Evolutionary conservation across 768 basidiomycete genomes (phyloP).

Genomic region (Calocera cornea): DNA sequence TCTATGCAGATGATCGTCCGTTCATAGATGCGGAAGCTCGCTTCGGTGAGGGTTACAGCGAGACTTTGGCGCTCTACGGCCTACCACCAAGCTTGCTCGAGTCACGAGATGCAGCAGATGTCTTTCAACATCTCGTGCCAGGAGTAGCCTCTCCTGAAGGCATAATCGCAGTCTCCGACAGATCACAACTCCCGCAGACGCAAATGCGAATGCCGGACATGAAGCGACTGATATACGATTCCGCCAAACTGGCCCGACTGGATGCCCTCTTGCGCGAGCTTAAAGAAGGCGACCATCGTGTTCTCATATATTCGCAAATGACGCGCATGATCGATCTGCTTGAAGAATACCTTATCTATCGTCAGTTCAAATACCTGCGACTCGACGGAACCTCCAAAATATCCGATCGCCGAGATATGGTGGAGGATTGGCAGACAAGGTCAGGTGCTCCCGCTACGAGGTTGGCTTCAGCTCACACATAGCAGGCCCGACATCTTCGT

Average conservation of each 20-base stretch:
- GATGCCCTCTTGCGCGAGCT: constrained; percentile 83
- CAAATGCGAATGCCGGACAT: constrained; percentile 89
- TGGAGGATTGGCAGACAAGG: constrained; percentile 98
- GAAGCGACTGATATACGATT: constrained; percentile 89
- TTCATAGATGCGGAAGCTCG: constrained; percentile 60
- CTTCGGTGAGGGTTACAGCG: constrained; percentile 52
- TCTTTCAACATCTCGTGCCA: constrained; percentile 40
- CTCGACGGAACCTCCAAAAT: constrained; percentile 89
- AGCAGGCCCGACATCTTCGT: constrained; percentile 76
- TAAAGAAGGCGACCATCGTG: constrained; percentile 84
- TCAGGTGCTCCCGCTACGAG: constrained; percentile 24
- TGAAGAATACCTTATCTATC: constrained; percentile 95
- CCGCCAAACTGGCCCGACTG: constrained; percentile 84
- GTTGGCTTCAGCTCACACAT: neutral
- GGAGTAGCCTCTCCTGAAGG: constrained; percentile 47
- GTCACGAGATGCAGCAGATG: constrained; percentile 36
- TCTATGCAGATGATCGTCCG: constrained; percentile 59
- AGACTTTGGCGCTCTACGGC: constrained; percentile 70
- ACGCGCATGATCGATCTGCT: constrained; percentile 99
- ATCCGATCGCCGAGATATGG: constrained; percentile 96
- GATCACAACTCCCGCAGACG: constrained; percentile 62
- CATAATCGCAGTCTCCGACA: constrained; percentile 49
- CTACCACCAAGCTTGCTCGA: constrained; percentile 55
- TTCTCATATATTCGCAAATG: constrained; percentile 98
- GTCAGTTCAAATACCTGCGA: constrained; percentile 89